Percentiles rank a stretch among this genome's conserved stretches.
These are phyloP conservation scores for Alternaria hordeiaustralica DNA, from an alignment of 2,329 filamentous ascomycete species.

Conservation along the genomic window DNA sequence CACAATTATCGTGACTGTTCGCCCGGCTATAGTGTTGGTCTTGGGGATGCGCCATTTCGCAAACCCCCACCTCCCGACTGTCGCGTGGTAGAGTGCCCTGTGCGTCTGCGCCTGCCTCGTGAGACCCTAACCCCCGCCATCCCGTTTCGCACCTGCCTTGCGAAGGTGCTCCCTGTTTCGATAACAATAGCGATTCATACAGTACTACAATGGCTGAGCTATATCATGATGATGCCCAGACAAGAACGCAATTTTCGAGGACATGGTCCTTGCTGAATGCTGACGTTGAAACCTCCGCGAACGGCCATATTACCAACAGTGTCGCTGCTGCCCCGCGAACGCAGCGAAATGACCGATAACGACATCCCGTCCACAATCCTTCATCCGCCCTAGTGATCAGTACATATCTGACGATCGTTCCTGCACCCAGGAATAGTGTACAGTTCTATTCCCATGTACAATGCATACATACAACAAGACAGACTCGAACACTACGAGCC, in stretches of 20 bases:
- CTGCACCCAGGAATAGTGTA: neutral
- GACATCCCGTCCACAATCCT: neutral
- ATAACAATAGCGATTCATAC: neutral
- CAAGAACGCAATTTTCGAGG: neutral
- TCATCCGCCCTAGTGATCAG: neutral
- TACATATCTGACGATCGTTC: neutral
- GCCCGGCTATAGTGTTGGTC: neutral
- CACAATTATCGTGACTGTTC: neutral
- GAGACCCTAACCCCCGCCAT: constrained; percentile 9
- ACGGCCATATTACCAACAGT: neutral
- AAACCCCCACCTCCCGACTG: neutral
- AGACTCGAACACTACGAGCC: neutral
- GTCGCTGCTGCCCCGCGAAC: neutral
- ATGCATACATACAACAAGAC: neutral
- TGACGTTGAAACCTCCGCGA: neutral
- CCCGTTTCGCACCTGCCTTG: constrained; percentile 7
- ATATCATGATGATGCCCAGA: neutral
- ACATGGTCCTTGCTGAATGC: neutral
- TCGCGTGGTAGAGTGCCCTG: constrained; percentile 14
- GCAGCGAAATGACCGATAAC: neutral
- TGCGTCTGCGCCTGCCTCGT: constrained; percentile 7
- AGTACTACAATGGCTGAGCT: neutral
- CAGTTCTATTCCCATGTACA: neutral
- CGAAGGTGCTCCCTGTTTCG: neutral
- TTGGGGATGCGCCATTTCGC: constrained; percentile 3